Base-by-base conservation (phyloP, 768 basidiomycete genomes). In the Neoboletus brunneissimus region DNA sequence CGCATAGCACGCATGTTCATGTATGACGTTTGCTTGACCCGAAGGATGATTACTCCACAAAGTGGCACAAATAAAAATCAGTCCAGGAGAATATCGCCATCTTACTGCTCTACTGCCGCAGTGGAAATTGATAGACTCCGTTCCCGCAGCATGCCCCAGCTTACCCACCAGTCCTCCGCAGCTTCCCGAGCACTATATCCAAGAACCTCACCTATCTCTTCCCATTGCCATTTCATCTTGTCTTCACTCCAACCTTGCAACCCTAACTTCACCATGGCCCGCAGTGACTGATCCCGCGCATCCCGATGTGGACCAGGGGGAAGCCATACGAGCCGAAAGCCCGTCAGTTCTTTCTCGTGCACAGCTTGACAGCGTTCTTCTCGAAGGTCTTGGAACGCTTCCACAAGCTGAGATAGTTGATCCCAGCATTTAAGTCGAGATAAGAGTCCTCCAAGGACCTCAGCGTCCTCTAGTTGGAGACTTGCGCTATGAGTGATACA, bases 151-250 rank as follows among this genome's bases (percentile, higher is more conserved):
- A 72, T 59, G 2, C 81, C 81, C 80, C 78, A 82, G 41, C 75
- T 79, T 15, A 77, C 77, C 82, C 81, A 86, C 81, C 81, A 85
- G 63, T 83, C 80, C 52, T 81, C 81, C 13, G 78, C 82, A 53
- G 75, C 74, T 54, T 85, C 83, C 23, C 68, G 73, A n/a, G 81
- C 76, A 62, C 79, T 77, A 57, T 82, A 79, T 31, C 72, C 67
- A 55, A 78, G 79, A 59, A 83, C 64, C 27, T 71, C 74, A 41
- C 81, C 66, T 56, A 82, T 77, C 44, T 75, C 74, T 56, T 81
- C 81, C 78, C 83, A 84, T 54, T 81, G 72, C 53, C 69, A 69
- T 59, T 70, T 72, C 61, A 82, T 74, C 43, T 70, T 69, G 34
- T 68, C 73, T 59, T 83, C 79, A 55, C 81, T 77, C 74, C 81